Evolutionary conservation across 768 basidiomycete genomes (phyloP).

Genomic region (Kwoniella dendrophila): DNA sequence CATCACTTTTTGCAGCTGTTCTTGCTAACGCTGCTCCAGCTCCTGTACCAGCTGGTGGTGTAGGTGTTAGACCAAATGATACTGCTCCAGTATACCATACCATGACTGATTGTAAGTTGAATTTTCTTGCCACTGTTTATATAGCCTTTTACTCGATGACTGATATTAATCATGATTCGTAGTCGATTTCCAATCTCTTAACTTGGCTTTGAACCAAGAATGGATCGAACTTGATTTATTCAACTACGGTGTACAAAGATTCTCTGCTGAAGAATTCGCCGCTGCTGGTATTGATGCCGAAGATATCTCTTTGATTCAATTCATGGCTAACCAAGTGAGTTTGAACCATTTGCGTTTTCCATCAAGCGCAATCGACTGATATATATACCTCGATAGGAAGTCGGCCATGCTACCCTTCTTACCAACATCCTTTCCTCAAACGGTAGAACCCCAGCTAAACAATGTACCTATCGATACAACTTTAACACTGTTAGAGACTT

Average conservation of each 20-base stretch:
- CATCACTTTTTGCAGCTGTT: conserved; percentile 24
- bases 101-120: conserved; percentile 48
- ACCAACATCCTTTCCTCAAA: conserved; percentile 61
- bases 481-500: conserved; percentile 65
- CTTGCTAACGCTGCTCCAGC: conserved; percentile 46
- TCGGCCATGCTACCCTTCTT: conserved; percentile 65
- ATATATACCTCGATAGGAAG: conserved; percentile 59
- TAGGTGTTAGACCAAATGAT: conserved; percentile 51
- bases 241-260: conserved; percentile 63
- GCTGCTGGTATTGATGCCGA: conserved; percentile 62
- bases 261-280: conserved; percentile 65
- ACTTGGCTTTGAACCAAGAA: conserved; percentile 67
- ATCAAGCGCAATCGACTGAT: not conserved
- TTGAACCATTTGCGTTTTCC: not conserved
- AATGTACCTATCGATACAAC: conserved; percentile 64
- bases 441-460: conserved; percentile 50
- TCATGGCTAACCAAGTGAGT: conserved; percentile 60
- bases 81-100: conserved; percentile 50
- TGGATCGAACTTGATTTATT: conserved; percentile 67
- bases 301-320: conserved; percentile 64
- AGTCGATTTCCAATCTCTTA: conserved; percentile 63
- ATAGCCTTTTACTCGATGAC: too few species aligned
- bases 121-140: too few species aligned
- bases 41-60: conserved; percentile 46
- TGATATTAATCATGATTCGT: not conserved